phyloP scores from a whole-genome alignment of 345 rosid genomes.

The Salix exigua region DNA sequence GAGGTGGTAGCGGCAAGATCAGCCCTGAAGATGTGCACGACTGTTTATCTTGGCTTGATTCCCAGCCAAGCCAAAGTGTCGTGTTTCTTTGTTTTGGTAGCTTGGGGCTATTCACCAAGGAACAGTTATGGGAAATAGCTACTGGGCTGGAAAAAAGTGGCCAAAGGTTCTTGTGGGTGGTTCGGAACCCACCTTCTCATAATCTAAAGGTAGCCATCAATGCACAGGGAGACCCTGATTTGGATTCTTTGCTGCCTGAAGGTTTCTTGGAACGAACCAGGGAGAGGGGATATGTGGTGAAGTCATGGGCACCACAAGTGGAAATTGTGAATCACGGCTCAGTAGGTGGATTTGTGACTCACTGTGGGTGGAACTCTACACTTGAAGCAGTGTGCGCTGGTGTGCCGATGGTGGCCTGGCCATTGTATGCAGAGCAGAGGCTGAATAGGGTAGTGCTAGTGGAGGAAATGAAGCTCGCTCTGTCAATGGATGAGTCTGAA shows the following conservation, averaged over 20 bases:
- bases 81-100: slow-evolving; percentile 46
- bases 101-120: slow-evolving; percentile 31
- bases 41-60: slow-evolving; percentile 43
- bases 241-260: slow-evolving; percentile 31
- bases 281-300: slow-evolving; percentile 43
- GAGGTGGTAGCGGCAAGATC: background rate
- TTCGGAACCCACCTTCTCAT: slow-evolving; percentile 29
- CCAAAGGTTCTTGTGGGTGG: slow-evolving; percentile 49
- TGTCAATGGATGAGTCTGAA: slow-evolving; percentile 39
- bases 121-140: slow-evolving; percentile 45
- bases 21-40: background rate
- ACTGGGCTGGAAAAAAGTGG: slow-evolving; percentile 42
- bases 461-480: slow-evolving; percentile 50
- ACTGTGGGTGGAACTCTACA: slow-evolving; percentile 70
- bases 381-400: slow-evolving; percentile 56
- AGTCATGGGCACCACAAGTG: slow-evolving; percentile 63
- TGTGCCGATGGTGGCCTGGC: slow-evolving; percentile 55
- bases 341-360: slow-evolving; percentile 60
- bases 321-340: slow-evolving; percentile 46
- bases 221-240: slow-evolving; percentile 8
- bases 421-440: slow-evolving; percentile 46
- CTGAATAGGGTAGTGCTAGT: slow-evolving; percentile 37
- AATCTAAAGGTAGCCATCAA: background rate
- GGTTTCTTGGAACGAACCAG: slow-evolving; percentile 38
- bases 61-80: slow-evolving; percentile 36